A percentile compares a stretch with the other conserved stretches of the same genome.
Evolutionary conservation across 2,329 filamentous ascomycete species (phyloP).

Genomic region (Tolypocladium sp.): DNA sequence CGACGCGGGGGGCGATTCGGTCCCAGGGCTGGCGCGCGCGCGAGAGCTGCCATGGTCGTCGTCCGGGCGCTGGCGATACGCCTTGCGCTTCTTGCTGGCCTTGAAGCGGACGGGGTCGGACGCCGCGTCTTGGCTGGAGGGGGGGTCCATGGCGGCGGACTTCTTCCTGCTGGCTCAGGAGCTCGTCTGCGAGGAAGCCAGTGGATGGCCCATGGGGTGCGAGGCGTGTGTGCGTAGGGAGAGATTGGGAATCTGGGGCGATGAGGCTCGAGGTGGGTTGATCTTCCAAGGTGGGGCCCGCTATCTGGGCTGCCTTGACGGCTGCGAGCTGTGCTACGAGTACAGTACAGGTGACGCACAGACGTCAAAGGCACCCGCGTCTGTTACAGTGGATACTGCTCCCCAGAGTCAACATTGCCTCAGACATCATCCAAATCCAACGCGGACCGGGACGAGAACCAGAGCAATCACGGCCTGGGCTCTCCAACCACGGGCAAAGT

Average conservation of each 20-base stretch:
- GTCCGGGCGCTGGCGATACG: constrained; percentile 42
- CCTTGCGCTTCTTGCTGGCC: constrained; percentile 49
- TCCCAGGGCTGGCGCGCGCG: neutral
- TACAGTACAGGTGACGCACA: no score
- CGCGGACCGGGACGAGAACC: no score
- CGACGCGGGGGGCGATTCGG: neutral
- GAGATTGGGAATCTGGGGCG: neutral
- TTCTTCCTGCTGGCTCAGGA: neutral
- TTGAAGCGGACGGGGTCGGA: constrained; percentile 40
- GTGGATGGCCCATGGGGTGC: neutral
- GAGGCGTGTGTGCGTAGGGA: neutral
- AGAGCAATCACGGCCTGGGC: no score
- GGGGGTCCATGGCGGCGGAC: constrained; percentile 10
- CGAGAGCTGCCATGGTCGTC: constrained; percentile 1
- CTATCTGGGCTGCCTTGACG: no score
- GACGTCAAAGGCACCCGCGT: no score
- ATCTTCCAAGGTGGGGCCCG: no score
- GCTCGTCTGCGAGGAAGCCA: neutral
- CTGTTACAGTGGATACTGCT: no score
- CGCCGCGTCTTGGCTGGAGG: neutral
- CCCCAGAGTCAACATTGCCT: no score
- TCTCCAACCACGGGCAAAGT: no score
- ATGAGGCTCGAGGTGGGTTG: no score
- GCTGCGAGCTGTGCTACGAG: no score
- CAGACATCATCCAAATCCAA: no score